phyloP scores from a whole-genome alignment of 305 asterid genomes.

The Fraxinus greggii region DNA sequence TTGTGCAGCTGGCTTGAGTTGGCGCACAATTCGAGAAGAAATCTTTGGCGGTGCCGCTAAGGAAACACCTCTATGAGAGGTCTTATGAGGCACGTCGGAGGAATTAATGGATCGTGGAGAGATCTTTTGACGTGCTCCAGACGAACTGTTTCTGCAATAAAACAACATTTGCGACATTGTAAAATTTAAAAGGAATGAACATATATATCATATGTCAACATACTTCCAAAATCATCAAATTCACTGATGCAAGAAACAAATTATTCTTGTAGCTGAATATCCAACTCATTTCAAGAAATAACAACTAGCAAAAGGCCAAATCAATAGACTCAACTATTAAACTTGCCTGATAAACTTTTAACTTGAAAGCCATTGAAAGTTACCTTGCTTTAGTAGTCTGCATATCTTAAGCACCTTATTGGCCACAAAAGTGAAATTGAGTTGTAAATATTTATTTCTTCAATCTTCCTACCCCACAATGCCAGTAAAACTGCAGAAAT shows the following conservation, averaged over 20 bases:
- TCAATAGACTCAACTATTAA: constrained; percentile 20
- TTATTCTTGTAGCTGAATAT: neutral
- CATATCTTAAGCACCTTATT: constrained; percentile 42
- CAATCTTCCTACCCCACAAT: constrained; percentile 44
- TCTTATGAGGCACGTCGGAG: constrained; percentile 47
- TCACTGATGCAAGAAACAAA: neutral
- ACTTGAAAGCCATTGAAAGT: constrained; percentile 38
- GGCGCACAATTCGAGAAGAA: constrained; percentile 65
- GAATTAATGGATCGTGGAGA: constrained; percentile 45
- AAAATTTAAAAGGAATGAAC: neutral
- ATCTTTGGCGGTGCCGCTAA: constrained; percentile 46
- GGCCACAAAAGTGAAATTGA: constrained; percentile 28
- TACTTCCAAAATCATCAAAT: neutral
- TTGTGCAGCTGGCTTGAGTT: constrained; percentile 51
- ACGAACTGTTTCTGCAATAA: constrained; percentile 37
- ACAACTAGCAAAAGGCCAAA: constrained; percentile 11
- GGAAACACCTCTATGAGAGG: constrained; percentile 50
- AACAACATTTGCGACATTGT: neutral
- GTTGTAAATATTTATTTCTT: constrained; percentile 24
- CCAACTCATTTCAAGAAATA: constrained; percentile 19
- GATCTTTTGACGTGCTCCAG: constrained; percentile 43
- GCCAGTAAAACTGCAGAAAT: constrained; percentile 33
- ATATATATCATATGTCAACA: neutral
- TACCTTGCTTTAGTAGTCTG: constrained; percentile 71
- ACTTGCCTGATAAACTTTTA: constrained; percentile 7